phyloP scores from a whole-genome alignment of 2,329 filamentous ascomycete species.

The Proliferodiscus dingleyae region DNA sequence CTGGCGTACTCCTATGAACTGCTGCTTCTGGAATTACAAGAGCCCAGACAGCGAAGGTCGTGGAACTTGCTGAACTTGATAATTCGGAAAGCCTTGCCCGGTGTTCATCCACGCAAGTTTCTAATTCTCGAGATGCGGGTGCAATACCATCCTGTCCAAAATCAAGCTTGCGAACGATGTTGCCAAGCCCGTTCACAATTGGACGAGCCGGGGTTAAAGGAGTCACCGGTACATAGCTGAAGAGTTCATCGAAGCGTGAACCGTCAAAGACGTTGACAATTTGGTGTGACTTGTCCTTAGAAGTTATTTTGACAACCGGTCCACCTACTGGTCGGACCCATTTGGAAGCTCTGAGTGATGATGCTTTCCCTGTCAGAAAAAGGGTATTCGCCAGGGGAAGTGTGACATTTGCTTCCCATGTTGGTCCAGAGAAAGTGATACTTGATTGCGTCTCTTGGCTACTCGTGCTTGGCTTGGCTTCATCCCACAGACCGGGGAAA shows the following conservation, averaged over 20 bases:
- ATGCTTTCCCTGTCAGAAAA: conserved; percentile 63
- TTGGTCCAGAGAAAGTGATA: conserved; percentile 19
- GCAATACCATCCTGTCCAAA: conserved; percentile 38
- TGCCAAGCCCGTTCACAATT: conserved; percentile 66
- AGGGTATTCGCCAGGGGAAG: conserved; percentile 73
- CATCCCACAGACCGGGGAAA: conserved; percentile 44
- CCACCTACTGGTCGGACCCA: conserved; percentile 32
- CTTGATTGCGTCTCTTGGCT: conserved; percentile 14
- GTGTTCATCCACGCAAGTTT: conserved; percentile 56
- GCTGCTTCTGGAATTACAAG: conserved; percentile 49
- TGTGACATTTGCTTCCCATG: conserved; percentile 21
- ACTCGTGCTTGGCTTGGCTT: not conserved
- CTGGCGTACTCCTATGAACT: not conserved
- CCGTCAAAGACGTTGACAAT: conserved; percentile 14
- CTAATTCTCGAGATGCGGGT: conserved; percentile 69
- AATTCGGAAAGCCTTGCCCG: conserved; percentile 37
- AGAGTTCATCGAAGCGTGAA: conserved; percentile 1
- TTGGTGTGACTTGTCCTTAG: conserved; percentile 16
- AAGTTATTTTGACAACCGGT: conserved; percentile 10
- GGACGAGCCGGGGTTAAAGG: conserved; percentile 58
- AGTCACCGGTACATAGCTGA: conserved; percentile 43
- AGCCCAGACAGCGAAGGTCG: conserved; percentile 67
- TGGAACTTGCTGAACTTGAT: conserved; percentile 1
- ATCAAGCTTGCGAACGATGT: conserved; percentile 66
- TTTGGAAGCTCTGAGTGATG: conserved; percentile 48